Evolutionary conservation across 2,329 filamentous ascomycete species (phyloP).

Genomic region (Colletotrichum liriopes): DNA sequence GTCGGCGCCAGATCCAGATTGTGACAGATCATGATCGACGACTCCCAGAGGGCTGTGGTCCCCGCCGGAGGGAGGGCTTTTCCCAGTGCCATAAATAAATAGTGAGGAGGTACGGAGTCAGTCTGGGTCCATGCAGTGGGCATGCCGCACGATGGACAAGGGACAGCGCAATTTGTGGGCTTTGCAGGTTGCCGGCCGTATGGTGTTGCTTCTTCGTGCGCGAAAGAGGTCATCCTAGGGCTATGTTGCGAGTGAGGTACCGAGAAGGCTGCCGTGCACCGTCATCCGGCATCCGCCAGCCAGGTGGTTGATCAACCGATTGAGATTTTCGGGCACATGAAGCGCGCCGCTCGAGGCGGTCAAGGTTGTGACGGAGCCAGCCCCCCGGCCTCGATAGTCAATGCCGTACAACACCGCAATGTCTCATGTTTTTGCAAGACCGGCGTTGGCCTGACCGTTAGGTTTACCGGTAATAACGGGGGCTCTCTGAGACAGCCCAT

Average conservation of each 20-base stretch:
- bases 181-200: constrained; percentile 39
- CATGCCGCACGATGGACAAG: constrained; percentile 21
- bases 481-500: constrained; percentile 33
- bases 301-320: constrained; percentile 7
- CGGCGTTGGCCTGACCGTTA: constrained; percentile 24
- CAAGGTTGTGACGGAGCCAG: constrained; percentile 26
- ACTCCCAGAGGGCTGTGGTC: constrained; percentile 25
- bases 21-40: constrained; percentile 44
- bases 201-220: constrained; percentile 31
- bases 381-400: constrained; percentile 24
- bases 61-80: constrained; percentile 23
- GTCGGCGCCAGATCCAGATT: constrained; percentile 39
- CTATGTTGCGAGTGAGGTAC: constrained; percentile 25
- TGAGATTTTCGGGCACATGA: constrained; percentile 21
- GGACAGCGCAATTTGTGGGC: constrained; percentile 31
- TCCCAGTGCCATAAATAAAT: constrained; percentile 19
- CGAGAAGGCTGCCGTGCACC: constrained; percentile 16
- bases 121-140: constrained; percentile 26
- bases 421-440: constrained; percentile 25
- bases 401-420: constrained; percentile 33
- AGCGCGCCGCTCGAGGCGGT: constrained; percentile 21
- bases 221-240: constrained; percentile 17
- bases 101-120: constrained; percentile 12
- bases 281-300: constrained; percentile 24
- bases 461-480: constrained; percentile 19